Evolutionary conservation across 129 eudicot genomes (phyloP).

Genomic region (Centrapalus pauciflorus): DNA sequence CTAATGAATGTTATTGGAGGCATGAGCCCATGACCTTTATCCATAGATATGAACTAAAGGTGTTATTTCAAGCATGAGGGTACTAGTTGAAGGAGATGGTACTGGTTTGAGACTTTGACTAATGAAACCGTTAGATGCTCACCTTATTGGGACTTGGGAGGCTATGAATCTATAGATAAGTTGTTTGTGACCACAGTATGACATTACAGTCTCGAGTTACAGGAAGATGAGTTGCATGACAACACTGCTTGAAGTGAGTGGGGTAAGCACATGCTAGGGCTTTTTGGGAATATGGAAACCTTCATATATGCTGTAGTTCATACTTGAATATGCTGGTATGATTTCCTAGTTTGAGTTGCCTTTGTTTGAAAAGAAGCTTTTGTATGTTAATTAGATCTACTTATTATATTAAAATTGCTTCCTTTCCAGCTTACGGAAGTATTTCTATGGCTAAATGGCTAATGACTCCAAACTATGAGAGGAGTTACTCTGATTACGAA

Average conservation of each 20-base stretch:
- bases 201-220: constrained; percentile 7
- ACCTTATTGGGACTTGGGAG: not conserved
- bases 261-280: not conserved
- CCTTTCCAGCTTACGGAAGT: not conserved
- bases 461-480: not conserved
- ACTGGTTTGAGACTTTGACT: not conserved
- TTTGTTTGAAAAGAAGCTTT: not conserved
- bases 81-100: constrained; percentile 11
- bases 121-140: not conserved
- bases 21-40: not conserved
- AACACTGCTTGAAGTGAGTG: not conserved
- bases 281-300: not conserved
- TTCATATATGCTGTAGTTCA: not conserved
- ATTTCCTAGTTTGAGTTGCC: not conserved
- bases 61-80: constrained; percentile 2
- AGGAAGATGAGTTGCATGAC: not conserved
- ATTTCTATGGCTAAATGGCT: not conserved
- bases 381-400: not conserved
- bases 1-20: not conserved
- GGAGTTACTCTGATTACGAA: not conserved
- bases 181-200: not conserved
- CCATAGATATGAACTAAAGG: not conserved
- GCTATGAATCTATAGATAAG: not conserved
- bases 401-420: not conserved
- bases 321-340: not conserved